Base-by-base conservation (phyloP, 1,284 basidiomycete genomes). In the Sparassis latifolia region DNA sequence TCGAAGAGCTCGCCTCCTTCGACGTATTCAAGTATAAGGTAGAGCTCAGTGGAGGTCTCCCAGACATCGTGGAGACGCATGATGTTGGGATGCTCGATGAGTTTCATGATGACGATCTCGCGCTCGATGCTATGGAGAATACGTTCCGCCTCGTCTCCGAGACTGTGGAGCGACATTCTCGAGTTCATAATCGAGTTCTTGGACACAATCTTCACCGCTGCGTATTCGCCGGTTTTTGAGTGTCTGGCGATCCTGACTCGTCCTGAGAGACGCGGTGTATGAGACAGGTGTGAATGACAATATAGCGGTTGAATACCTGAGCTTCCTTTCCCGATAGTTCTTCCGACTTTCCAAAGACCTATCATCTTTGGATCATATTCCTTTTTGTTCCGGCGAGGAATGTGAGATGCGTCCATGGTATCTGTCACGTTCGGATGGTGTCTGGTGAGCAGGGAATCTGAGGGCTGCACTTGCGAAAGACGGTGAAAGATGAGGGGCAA, bases 91-190 rank as follows among this genome's bases (percentile, higher is more conserved):
- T 99, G 96, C 61, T 97, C 90, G 62, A 99, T 90, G 54, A 99
- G 85, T 69, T 98, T 98, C 96, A 99, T 98, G 67, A 99, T 91
- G 60, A 98, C 93, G 54, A 99, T 98, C 70, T 99, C 97, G 56
- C 95, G 83, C 69, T 98, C 94, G 57, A 98, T 87, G 43, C 87
- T 86, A 44, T 92, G 79, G 53, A 89, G 77, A 54, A 78, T 79
- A 54, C 78, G 80, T 55, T 83, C 83, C 5, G 79, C 74, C 54
- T 83, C 81, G 58, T 83, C 84, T 29, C 76, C 79, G 10, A 87
- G 79, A 56, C 84, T 80, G 55, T 80, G 77, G 58, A 92, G 73
- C 49, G 87, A 88, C 66, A 85, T 78, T 28, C 82, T 76, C 47
- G 89, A 88, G 49, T 75, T 76, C 46, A 91, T 70, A 55, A 86